These are phyloP conservation scores for Tephrocybe sp. DNA, from an alignment of 768 basidiomycete species.

Conservation along the genomic window DNA sequence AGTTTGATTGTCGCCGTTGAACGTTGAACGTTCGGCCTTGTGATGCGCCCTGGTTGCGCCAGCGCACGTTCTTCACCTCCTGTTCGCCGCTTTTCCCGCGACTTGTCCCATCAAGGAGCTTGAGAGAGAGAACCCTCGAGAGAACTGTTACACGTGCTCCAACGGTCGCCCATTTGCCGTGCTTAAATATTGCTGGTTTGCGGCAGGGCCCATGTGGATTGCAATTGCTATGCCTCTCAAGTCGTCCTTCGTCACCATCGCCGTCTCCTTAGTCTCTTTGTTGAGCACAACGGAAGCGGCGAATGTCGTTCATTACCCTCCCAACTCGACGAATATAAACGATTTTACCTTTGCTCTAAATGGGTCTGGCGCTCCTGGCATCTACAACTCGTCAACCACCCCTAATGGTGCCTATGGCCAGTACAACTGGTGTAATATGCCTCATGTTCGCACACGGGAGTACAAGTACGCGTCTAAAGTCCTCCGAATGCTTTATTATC, in stretches of 20 bases:
- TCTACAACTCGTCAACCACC: constrained; percentile 39
- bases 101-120: not conserved
- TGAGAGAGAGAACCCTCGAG: not conserved
- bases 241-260: not conserved
- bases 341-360: constrained; percentile 40
- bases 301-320: constrained; percentile 37
- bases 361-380: constrained; percentile 44
- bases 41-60: too few relatives aligned
- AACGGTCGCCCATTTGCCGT: not conserved
- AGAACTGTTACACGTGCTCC: constrained; percentile 2
- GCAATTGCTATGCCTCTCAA: constrained; percentile 4
- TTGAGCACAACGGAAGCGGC: constrained; percentile 10
- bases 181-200: constrained; percentile 3
- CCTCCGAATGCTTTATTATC: not conserved
- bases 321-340: constrained; percentile 36
- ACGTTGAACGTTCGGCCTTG: too few relatives aligned
- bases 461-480: constrained; percentile 37
- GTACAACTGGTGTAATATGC: constrained; percentile 58
- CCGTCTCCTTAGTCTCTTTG: constrained; percentile 14
- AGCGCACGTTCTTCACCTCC: constrained; percentile 6
- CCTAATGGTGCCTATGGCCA: constrained; percentile 39
- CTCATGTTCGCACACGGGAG: constrained; percentile 42
- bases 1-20: too few relatives aligned
- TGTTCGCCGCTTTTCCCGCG: not conserved
- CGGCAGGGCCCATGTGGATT: not conserved